phyloP scores from a whole-genome alignment of 1,284 basidiomycete species.

The Ganoderma lucidum region DNA sequence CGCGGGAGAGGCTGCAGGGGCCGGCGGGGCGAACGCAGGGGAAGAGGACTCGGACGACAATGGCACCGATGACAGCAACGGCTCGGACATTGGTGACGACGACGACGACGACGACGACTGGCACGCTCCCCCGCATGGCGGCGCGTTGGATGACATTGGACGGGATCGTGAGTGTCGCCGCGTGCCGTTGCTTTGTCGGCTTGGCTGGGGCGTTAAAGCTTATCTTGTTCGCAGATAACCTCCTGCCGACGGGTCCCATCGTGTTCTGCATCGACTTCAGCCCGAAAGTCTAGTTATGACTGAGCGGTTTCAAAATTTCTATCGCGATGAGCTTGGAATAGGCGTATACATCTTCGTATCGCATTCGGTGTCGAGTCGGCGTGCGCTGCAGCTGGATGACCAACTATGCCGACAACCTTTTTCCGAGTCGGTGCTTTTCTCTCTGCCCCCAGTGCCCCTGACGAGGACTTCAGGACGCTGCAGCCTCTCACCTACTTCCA shows the following conservation, averaged over 20 bases:
- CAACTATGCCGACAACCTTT: no score
- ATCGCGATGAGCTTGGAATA: not conserved
- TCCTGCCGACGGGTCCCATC: constrained; percentile 15
- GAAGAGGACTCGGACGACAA: constrained; percentile 15
- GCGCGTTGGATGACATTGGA: not conserved
- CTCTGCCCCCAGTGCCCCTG: no score
- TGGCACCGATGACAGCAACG: constrained; percentile 12
- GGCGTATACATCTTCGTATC: no score
- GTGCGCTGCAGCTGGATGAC: no score
- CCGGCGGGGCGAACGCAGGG: not conserved
- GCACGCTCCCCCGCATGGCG: not conserved
- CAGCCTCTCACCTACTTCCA: no score
- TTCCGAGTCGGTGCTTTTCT: no score
- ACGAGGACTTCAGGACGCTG: no score
- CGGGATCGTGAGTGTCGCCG: constrained; percentile 17
- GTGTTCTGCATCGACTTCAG: constrained; percentile 34
- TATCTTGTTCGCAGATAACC: not conserved
- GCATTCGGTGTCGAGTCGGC: no score
- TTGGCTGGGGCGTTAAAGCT: no score
- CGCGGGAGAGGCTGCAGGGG: constrained; percentile 19
- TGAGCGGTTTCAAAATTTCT: not conserved
- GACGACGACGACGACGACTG: not conserved
- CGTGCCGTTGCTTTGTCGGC: not conserved
- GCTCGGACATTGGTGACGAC: constrained; percentile 9
- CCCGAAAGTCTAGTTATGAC: constrained; percentile 5